These are phyloP conservation scores for Microdochium bolleyi DNA, from an alignment of 2,329 filamentous ascomycete genomes.

Conservation along the genomic window DNA sequence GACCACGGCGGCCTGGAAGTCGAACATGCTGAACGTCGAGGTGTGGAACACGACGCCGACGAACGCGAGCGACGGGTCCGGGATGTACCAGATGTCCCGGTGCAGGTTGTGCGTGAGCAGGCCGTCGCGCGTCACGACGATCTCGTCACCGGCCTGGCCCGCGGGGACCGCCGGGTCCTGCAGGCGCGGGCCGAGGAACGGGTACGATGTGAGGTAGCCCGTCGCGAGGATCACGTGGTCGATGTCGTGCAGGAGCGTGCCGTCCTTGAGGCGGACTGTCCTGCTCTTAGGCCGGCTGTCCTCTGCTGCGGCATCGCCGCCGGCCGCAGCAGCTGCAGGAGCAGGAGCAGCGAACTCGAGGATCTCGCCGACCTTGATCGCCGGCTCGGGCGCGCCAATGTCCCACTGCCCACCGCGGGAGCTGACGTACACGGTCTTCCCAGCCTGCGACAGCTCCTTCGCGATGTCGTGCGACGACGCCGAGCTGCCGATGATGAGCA, in stretches of 20 bases:
- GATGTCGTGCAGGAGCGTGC: constrained; percentile 42
- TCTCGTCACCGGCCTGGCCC: constrained; percentile 37
- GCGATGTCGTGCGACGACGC: constrained; percentile 34
- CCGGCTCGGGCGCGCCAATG: constrained; percentile 42
- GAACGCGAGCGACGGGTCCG: constrained; percentile 55
- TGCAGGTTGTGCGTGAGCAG: constrained; percentile 58
- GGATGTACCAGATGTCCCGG: constrained; percentile 65
- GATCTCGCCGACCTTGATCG: constrained; percentile 36
- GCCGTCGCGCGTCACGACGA: constrained; percentile 54
- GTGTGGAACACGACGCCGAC: constrained; percentile 59
- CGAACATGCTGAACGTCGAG: constrained; percentile 61
- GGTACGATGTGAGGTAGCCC: constrained; percentile 60
- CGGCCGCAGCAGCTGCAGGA: constrained; percentile 22
- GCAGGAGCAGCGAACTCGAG: constrained; percentile 25
- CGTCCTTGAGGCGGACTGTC: constrained; percentile 41
- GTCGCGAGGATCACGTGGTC: constrained; percentile 58
- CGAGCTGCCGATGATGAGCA: constrained; percentile 46
- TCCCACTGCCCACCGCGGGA: constrained; percentile 55
- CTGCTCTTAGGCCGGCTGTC: constrained; percentile 1
- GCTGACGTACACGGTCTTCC: constrained; percentile 36
- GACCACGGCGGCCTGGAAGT: constrained; percentile 58
- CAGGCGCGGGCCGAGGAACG: constrained; percentile 50
- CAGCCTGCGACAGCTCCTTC: constrained; percentile 26
- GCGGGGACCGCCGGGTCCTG: constrained; percentile 30
- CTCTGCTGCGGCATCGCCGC: constrained; percentile 1